These are phyloP conservation scores for Arthromyces matolae DNA, from an alignment of 768 basidiomycete genomes.

Conservation along the genomic window DNA sequence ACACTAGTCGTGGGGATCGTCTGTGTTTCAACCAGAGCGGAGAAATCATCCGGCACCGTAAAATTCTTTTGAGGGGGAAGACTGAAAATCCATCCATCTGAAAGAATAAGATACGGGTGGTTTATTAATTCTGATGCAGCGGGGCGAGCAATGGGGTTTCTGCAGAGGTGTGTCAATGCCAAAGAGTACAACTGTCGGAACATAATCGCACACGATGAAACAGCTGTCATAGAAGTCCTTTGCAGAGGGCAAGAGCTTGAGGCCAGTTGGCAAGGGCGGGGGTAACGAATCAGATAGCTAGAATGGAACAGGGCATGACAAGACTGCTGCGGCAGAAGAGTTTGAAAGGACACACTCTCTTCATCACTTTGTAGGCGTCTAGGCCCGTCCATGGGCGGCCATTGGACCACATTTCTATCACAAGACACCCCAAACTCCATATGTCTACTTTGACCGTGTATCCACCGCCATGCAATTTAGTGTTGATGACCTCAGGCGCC, in stretches of 20 bases:
- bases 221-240: constrained; percentile 83
- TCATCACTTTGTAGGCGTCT: constrained; percentile 87
- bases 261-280: constrained; percentile 83
- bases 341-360: constrained; percentile 56
- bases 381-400: constrained; percentile 88
- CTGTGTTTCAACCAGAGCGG: background rate
- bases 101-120: constrained; percentile 71
- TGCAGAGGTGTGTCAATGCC: constrained; percentile 21
- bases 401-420: constrained; percentile 97
- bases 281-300: constrained; percentile 79
- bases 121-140: constrained; percentile 68
- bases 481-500: constrained; percentile 91
- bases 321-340: background rate
- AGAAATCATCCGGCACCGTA: background rate
- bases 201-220: constrained; percentile 66
- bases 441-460: constrained; percentile 97
- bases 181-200: constrained; percentile 4
- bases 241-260: constrained; percentile 65
- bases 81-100: constrained; percentile 72
- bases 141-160: constrained; percentile 79
- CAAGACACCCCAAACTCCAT: constrained; percentile 96
- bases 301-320: background rate
- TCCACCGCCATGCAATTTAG: constrained; percentile 61
- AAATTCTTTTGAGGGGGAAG: constrained; percentile 37
- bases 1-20: background rate